phyloP scores from a whole-genome alignment of 1,139 yeast genomes.

The Sugiyamaella japonica region DNA sequence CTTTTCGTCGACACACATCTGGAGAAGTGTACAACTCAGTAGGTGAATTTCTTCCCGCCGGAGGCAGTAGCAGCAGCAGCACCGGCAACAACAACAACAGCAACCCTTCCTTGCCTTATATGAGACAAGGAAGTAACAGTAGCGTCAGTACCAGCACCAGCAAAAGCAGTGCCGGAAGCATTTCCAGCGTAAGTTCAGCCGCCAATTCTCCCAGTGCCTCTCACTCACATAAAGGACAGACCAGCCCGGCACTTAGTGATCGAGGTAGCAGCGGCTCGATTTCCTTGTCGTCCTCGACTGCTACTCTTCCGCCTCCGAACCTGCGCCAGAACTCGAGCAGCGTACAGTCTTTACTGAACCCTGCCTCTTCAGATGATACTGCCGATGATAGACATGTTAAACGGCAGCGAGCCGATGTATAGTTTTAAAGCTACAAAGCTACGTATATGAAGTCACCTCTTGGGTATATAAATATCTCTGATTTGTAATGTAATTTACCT shows the following conservation, averaged over 20 bases:
- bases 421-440: too few species aligned
- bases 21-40: slow-evolving; percentile 26
- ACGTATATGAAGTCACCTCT: too few species aligned
- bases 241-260: slow-evolving; percentile 14
- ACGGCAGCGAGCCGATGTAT: slow-evolving; percentile 14
- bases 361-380: slow-evolving; percentile 20
- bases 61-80: slow-evolving; percentile 15
- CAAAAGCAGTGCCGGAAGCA: slow-evolving; percentile 16
- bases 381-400: slow-evolving; percentile 19
- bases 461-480: too few species aligned
- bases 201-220: slow-evolving; percentile 15
- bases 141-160: slow-evolving; percentile 12
- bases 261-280: slow-evolving; percentile 6
- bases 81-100: slow-evolving; percentile 17
- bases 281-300: neutral
- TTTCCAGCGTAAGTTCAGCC: slow-evolving; percentile 15
- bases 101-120: neutral
- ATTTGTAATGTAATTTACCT: too few species aligned
- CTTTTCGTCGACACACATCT: slow-evolving; percentile 33
- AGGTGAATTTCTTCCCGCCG: slow-evolving; percentile 6
- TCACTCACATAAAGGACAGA: slow-evolving; percentile 1
- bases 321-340: slow-evolving; percentile 21
- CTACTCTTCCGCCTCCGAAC: slow-evolving; percentile 10
- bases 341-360: slow-evolving; percentile 32
- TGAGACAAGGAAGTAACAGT: slow-evolving; percentile 18